Evolutionary conservation across 768 basidiomycete genomes (phyloP).

Genomic region (Cystobasidium ongulense): DNA sequence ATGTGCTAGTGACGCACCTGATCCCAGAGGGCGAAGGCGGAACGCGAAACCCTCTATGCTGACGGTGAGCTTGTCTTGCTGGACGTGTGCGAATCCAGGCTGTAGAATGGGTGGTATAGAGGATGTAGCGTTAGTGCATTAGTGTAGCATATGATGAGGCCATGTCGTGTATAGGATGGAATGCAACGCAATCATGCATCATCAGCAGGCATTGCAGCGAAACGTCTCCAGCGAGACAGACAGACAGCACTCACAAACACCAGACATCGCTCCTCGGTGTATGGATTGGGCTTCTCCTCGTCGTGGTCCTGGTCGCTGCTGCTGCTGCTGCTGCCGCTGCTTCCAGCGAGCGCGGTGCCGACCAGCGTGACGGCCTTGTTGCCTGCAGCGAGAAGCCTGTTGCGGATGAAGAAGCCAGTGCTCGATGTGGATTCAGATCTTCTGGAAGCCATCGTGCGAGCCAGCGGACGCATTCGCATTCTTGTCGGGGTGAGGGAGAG

Average conservation of each 20-base stretch:
- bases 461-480: background rate
- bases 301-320: background rate
- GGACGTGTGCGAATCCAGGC: slow-evolving; percentile 21
- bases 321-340: background rate
- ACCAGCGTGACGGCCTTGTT: background rate
- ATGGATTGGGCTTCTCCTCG: slow-evolving; percentile 1
- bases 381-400: background rate
- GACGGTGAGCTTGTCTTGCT: slow-evolving; percentile 19
- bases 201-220: too few relatives aligned
- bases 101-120: background rate
- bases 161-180: background rate
- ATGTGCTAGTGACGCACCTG: background rate
- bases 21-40: slow-evolving; percentile 6
- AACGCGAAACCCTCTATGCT: slow-evolving; percentile 25
- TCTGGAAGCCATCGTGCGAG: background rate
- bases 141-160: background rate
- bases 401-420: slow-evolving; percentile 4
- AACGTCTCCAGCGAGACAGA: background rate
- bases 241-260: slow-evolving; percentile 8
- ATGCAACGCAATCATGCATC: too few relatives aligned
- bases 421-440: background rate
- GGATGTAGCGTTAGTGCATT: background rate
- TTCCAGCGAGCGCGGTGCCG: background rate
- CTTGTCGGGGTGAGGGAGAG: background rate
- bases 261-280: slow-evolving; percentile 18